Evolutionary conservation across 352 stramenopile species (phyloP), one percentile per base, ranked within the genome.

Genomic region (Phytopythium sindhum): DNA sequence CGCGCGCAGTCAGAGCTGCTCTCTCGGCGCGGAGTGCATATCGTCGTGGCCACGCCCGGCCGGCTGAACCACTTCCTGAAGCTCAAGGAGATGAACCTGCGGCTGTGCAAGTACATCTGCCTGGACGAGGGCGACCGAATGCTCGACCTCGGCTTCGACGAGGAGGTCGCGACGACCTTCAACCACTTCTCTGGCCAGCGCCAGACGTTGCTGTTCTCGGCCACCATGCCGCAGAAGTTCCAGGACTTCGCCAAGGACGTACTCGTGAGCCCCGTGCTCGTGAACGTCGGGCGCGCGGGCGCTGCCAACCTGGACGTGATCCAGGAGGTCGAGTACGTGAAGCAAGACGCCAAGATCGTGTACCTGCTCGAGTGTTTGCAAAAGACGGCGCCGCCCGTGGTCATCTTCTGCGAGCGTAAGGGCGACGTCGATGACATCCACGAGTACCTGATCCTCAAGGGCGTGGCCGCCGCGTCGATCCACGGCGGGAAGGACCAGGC

Each of bases 141-240:
- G 97, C 76, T 99, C 33, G 97, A 99, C 81, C 77, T 99, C 39
- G 96, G 95, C 37, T 96, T 96, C 63, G 87, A 96, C 62, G 84
- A 97, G 64, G 89, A 98, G 67, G 89, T 98, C 39, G 83, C 93
- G 52, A 93, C 96, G 48, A 99, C 98, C 41, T 99, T 99, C 72
- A 99, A 99, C 70, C 92, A 99, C 64, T 99, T 99, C 68, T 88
- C 82, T 19, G 80, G 84, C 52, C 97, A 99, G 85, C 88, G 97
- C 19, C 97, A 99, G 79, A 99, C 97, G 35, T 86, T 99, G 47
- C 78, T 99, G 35, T 99, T 99, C 74, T 98, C 86, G 42, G 98
- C 98, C 35, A 99, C 98, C 21, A 99, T 99, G 93, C 98, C 98
- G 0, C 96, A 99, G 68, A 99, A 99, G 67, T 99, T 99, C 79